phyloP scores from a whole-genome alignment of 2,329 filamentous ascomycete species.

The Sclerotinia sclerotiorum region DNA sequence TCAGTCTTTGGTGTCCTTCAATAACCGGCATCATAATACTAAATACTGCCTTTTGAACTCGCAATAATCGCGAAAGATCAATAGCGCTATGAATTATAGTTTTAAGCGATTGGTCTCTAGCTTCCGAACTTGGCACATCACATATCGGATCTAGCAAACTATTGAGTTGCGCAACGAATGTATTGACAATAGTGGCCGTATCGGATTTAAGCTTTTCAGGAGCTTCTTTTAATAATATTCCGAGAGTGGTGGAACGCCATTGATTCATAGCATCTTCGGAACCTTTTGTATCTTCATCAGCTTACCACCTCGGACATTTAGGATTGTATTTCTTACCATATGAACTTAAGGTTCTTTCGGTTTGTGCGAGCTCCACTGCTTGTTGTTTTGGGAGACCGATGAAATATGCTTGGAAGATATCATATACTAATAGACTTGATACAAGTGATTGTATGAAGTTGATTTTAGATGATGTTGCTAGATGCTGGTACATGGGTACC shows the following conservation, averaged over 20 bases:
- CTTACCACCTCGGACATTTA: background rate
- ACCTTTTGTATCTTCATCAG: constrained; percentile 40
- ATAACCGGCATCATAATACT: constrained; percentile 55
- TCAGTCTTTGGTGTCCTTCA: constrained; percentile 50
- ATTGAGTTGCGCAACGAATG: constrained; percentile 50
- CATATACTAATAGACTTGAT: constrained; percentile 58
- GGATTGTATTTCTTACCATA: constrained; percentile 31
- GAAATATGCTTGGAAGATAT: constrained; percentile 62
- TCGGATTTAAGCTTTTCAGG: constrained; percentile 48
- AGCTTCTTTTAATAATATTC: constrained; percentile 56
- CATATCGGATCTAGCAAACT: constrained; percentile 51
- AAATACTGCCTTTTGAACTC: constrained; percentile 59
- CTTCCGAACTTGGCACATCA: constrained; percentile 37
- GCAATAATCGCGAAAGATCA: constrained; percentile 56
- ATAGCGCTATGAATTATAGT: constrained; percentile 54
- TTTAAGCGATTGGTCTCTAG: constrained; percentile 54
- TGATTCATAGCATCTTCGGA: constrained; percentile 59
- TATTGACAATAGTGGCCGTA: constrained; percentile 47
- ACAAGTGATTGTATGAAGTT: constrained; percentile 63
- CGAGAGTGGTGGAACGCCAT: constrained; percentile 65
- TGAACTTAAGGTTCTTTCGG: constrained; percentile 32
- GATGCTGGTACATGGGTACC: constrained; percentile 59
- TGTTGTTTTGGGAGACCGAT: constrained; percentile 60
- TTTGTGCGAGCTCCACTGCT: constrained; percentile 47
- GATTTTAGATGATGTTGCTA: constrained; percentile 56